Base-by-base conservation (phyloP, 169 alveolate species). In the Plasmodium billcollinsi region DNA sequence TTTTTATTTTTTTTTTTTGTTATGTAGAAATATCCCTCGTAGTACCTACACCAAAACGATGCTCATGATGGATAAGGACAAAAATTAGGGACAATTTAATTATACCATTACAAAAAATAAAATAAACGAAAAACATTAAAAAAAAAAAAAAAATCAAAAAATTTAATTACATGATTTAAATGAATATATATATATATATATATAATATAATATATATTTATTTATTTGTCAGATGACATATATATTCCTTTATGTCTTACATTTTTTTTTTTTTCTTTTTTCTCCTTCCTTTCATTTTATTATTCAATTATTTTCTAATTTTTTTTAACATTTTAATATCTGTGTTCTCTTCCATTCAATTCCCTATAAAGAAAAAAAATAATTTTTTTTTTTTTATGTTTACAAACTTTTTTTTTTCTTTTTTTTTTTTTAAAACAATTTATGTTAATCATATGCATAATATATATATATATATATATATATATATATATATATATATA, bases 301-400 rank as follows among this genome's bases (percentile, higher is more conserved):
- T 29, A 14, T 12, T 26, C n/a, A 3, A 9, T 24, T 0, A 9
- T 29, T 29, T 29, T 43, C 24, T 14, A 56, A 24, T 26, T 26
- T 15, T 29, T 8, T 5, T 59, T 15, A 18, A 24, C 18, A 15
- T n/a, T 29, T 56, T 58, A 83, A 75, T 83, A 83, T 56, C 83
- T 33, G 26, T 83, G 91, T 49, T 83, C 91, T 45, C 91, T 63
- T 24, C 91, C 91, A n/a, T 39, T 83, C 39, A 83, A 21, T 33
- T 83, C 91, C 70, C 85, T 76, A 75, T 20, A 7, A 62, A 29
- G 63, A 45, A 33, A 56, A 56, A 71, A 11, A 20, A 39, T 15
- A 47, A 56, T 18, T 18, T 56, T 56, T 56, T 18, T 18, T 56
- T 56, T 56, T 56, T 52, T 52, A 15, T 56, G 24, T 56, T 14